These are phyloP conservation scores for Fraxinus floribunda DNA, from an alignment of 305 asterid species.

Conservation along the genomic window DNA sequence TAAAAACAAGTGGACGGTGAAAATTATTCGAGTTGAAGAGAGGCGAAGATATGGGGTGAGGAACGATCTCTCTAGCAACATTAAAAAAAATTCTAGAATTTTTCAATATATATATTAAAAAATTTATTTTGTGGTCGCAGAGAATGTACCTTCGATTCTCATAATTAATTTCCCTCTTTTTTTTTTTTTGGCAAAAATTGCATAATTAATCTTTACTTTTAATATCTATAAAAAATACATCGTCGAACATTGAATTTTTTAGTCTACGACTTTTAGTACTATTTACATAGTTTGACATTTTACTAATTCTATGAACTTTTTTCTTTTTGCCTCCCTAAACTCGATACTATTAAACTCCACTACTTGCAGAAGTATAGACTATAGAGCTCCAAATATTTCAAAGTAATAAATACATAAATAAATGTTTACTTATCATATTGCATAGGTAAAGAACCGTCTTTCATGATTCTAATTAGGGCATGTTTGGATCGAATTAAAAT, in stretches of 20 bases:
- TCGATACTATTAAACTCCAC: background rate
- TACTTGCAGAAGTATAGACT: background rate
- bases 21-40: background rate
- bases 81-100: no score
- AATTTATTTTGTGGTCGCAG: background rate
- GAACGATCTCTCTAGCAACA: background rate
- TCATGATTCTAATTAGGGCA: background rate
- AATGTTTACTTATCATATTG: background rate
- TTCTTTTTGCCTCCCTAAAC: background rate
- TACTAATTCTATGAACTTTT: background rate
- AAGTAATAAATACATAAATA: no score
- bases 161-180: background rate
- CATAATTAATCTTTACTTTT: background rate
- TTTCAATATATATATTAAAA: no score
- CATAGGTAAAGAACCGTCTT: background rate
- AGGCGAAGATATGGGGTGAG: background rate
- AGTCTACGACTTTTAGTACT: background rate
- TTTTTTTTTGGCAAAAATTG: background rate
- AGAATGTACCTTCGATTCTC: background rate
- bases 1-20: background rate
- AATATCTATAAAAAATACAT: background rate
- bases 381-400: background rate
- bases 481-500: no score
- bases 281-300: background rate
- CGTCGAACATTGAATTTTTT: background rate